phyloP scores from a whole-genome alignment of 495 filamentous ascomycete species.

The Neurospora terricola region DNA sequence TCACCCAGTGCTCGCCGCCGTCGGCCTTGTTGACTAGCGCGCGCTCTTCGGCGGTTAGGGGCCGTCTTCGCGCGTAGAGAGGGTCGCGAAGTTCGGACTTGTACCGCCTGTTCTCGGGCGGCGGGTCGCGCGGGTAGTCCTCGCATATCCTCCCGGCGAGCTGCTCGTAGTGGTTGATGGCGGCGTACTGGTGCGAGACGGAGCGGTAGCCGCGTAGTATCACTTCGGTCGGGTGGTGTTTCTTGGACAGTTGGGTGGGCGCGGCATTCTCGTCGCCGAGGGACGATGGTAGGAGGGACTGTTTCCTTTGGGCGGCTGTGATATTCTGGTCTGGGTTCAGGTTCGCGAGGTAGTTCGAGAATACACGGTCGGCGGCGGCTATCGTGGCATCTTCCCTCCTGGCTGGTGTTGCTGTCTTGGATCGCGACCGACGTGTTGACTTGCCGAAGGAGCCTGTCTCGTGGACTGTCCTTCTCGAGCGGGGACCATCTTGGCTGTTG shows the following conservation, averaged over 20 bases:
- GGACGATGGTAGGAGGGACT: slow-evolving; percentile 11
- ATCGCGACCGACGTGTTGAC: slow-evolving; percentile 42
- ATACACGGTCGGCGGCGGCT: slow-evolving; percentile 42
- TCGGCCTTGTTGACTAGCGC: slow-evolving; percentile 64
- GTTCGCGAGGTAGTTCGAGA: slow-evolving; percentile 29
- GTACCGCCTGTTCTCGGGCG: slow-evolving; percentile 42
- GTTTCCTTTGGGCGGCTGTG: slow-evolving; percentile 20
- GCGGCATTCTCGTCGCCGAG: slow-evolving; percentile 20
- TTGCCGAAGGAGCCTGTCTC: slow-evolving; percentile 49
- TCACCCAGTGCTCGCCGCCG: slow-evolving; percentile 82
- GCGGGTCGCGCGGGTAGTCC: slow-evolving; percentile 71
- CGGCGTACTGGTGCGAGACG: slow-evolving; percentile 65
- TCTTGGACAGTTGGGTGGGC: slow-evolving; percentile 12
- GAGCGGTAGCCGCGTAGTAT: slow-evolving; percentile 74
- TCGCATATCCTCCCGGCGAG: slow-evolving; percentile 76
- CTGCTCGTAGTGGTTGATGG: slow-evolving; percentile 74
- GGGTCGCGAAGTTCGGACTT: slow-evolving; percentile 57
- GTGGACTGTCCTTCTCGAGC: slow-evolving; percentile 31
- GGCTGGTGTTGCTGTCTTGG: slow-evolving; percentile 40
- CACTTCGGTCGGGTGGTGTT: slow-evolving; percentile 58
- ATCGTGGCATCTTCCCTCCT: slow-evolving; percentile 45
- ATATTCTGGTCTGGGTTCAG: slow-evolving; percentile 19
- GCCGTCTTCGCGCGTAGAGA: slow-evolving; percentile 44
- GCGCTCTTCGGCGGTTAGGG: slow-evolving; percentile 59
- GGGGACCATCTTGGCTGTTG: slow-evolving; percentile 29